These are phyloP conservation scores for Teratosphaeria epicoccoides DNA, from an alignment of 2,329 filamentous ascomycete species.

Conservation along the genomic window DNA sequence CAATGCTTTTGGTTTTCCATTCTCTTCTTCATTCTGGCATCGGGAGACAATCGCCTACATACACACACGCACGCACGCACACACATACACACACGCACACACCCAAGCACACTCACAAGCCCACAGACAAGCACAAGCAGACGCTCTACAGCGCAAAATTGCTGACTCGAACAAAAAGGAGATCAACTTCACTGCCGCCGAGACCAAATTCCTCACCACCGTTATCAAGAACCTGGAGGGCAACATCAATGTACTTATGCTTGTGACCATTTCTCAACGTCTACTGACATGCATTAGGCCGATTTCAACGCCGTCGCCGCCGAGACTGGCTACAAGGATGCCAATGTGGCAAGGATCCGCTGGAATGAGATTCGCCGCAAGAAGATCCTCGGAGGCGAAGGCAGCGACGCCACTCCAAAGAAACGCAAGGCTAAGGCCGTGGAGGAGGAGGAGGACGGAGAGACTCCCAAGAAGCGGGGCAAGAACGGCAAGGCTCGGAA, in stretches of 20 bases:
- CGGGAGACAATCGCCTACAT: too few species aligned
- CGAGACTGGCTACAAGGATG: conserved; percentile 17
- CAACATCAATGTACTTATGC: conserved; percentile 12
- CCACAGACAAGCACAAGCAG: background rate
- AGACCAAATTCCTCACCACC: conserved; percentile 16
- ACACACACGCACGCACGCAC: background rate
- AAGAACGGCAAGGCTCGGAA: background rate
- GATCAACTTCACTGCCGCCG: conserved; percentile 12
- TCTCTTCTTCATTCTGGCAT: background rate
- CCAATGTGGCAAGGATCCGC: conserved; percentile 12
- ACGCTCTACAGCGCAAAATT: conserved; percentile 1
- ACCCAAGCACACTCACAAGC: background rate
- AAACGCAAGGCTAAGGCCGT: conserved; percentile 9
- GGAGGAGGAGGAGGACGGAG: conserved; percentile 4
- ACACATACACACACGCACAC: background rate
- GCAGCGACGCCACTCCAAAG: conserved; percentile 8
- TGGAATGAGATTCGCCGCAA: conserved; percentile 18
- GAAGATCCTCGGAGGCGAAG: conserved; percentile 10
- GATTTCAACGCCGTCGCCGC: conserved; percentile 17
- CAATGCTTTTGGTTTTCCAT: background rate
- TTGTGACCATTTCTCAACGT: background rate
- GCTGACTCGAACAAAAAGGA: conserved; percentile 2
- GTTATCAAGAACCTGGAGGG: conserved; percentile 18
- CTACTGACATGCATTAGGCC: conserved; percentile 7
- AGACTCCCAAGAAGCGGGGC: conserved; percentile 1